Base-by-base conservation (phyloP, 2,329 filamentous ascomycete species). In the Trichoderma simmonsii region DNA sequence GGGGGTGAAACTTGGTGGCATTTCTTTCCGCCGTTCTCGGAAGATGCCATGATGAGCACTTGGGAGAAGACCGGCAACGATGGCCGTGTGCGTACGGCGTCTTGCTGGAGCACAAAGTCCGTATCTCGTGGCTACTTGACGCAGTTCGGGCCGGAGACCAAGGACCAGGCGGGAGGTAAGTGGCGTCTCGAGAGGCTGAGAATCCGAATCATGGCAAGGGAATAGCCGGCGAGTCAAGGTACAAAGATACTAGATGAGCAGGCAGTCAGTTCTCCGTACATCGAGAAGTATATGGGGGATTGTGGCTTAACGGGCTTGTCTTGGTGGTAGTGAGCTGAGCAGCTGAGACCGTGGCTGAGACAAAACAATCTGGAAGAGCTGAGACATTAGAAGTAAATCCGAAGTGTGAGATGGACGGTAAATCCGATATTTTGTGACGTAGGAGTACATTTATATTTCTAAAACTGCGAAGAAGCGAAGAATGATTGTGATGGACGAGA, bases 121-220 rank as follows among this genome's bases (percentile, higher is more conserved):
- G 14, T 54, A 30, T 39, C 39, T n/a, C 36, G 67, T 61, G 67
- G 57, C 57, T 48, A 26, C 21, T 28, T 21, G 57, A 32, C 39
- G n/a, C n/a, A 54, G n/a, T 48, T 15, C 56, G 39, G 67, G 56
- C 67, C 57, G 67, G 28, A 26, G 67, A 9, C 21, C 15, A 54
- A 62, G 36, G 36, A 32, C 56, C 2, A 48, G 36, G 56, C 67
- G 56, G 57, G 24, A 28, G 28, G 18, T 5, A 12, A 51, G 57
- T 62, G 66, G 66, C 67, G 57, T n/a, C 8, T 51, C 14, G 21
- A 28, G 66, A 69, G 66, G 56, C 66, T 69, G 66, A 61, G 48
- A 43, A 36, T 62, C 39, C 32, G 39, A 51, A 30, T 36, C 57
- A 32, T 18, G 36, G 4, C 21, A 54, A 51, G 57, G 21, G 14